phyloP scores from a whole-genome alignment of 371 early-diverging fungal species.

The Cokeromyces recurvatus region DNA sequence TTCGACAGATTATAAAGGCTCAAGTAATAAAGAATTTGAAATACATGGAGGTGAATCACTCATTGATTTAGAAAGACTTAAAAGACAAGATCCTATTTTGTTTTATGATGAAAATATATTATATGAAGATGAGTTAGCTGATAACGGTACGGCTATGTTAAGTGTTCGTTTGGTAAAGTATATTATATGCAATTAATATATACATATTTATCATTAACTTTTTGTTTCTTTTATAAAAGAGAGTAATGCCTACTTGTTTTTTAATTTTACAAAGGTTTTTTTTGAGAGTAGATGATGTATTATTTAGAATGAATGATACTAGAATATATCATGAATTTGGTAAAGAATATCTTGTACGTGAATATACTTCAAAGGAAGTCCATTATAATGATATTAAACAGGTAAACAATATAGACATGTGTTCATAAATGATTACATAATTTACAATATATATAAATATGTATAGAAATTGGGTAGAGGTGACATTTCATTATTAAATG shows the following conservation, averaged over 20 bases:
- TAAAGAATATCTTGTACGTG: conserved; percentile 56
- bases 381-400: conserved; percentile 53
- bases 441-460: no score
- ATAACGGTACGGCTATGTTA: conserved; percentile 85
- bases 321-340: conserved; percentile 86
- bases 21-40: conserved; percentile 22
- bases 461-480: conserved; percentile 43
- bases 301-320: conserved; percentile 85
- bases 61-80: conserved; percentile 77
- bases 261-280: conserved; percentile 85
- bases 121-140: conserved; percentile 95
- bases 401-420: no score
- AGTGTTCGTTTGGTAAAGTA: conserved; percentile 72
- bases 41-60: conserved; percentile 14
- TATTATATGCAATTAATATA: not conserved
- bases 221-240: conserved; percentile 27
- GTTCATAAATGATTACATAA: no score
- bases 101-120: conserved; percentile 89
- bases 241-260: conserved; percentile 93
- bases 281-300: conserved; percentile 90
- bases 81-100: conserved; percentile 76
- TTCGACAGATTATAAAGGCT: conserved; percentile 75
- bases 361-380: conserved; percentile 65
- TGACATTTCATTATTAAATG: conserved; percentile 67
- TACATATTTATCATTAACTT: not conserved